Percentiles rank a stretch among this genome's conserved stretches.
Conservation (phyloP, 169 alveolate species). For the Babesia bovis region DNA sequence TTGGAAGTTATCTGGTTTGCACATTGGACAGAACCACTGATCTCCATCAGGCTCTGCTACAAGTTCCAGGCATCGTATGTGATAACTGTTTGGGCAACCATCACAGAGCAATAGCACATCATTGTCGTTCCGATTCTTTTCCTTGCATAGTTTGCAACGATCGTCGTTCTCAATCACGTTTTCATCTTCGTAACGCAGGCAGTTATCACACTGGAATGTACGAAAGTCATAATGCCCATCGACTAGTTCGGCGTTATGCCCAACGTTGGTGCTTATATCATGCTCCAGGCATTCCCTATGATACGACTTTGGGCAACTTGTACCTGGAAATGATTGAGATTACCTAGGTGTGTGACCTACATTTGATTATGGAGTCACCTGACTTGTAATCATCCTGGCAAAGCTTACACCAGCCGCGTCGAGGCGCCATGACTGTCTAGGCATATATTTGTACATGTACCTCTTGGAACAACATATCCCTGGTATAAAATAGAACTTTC, state of each 20-base stretch:
- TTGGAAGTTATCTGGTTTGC: constrained; percentile 83
- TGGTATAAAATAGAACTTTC: too few species aligned
- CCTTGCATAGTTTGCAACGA: constrained; percentile 81
- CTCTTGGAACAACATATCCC: not conserved
- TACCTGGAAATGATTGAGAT: constrained; percentile 13
- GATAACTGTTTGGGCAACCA: constrained; percentile 90
- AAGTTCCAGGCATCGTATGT: constrained; percentile 81
- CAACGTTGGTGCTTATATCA: constrained; percentile 50
- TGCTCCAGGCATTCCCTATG: constrained; percentile 78
- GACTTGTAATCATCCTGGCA: constrained; percentile 78
- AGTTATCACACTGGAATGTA: constrained; percentile 76
- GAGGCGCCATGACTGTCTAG: constrained; percentile 68
- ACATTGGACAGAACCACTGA: constrained; percentile 88
- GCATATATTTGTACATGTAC: not conserved
- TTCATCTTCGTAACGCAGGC: constrained; percentile 76
- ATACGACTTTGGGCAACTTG: constrained; percentile 71
- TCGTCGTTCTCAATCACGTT: constrained; percentile 80
- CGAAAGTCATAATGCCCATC: constrained; percentile 65
- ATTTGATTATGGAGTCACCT: constrained; percentile 71
- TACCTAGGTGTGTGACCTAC: constrained; percentile 26
- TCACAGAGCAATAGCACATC: constrained; percentile 84
- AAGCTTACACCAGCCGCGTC: constrained; percentile 78
- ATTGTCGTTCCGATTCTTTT: constrained; percentile 70
- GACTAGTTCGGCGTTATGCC: constrained; percentile 48
- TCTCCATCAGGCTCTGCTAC: constrained; percentile 84